Evolutionary conservation across 1,284 basidiomycete species (phyloP), one percentile per base, ranked within the genome.

Genomic region (Melampsora larici-populina): DNA sequence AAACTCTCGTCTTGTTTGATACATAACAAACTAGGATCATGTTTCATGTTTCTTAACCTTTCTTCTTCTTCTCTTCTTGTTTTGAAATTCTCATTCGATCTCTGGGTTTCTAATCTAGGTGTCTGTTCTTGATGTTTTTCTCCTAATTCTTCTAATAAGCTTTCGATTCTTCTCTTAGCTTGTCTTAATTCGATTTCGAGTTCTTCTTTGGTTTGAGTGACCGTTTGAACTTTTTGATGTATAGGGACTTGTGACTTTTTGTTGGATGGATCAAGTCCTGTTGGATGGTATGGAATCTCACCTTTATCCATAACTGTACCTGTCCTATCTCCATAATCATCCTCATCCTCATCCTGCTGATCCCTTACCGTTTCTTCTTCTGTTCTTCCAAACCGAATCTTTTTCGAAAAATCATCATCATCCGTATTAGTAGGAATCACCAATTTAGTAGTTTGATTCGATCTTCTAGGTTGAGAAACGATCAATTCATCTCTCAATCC

Each of bases 401-500:
- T n/a, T n/a, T n/a, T n/a, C n/a, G n/a, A n/a, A n/a, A n/a, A n/a
- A 55, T 26, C 24, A 55, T 55, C 51, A 21, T 55, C 51, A 55
- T 55, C 51, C 1, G 24, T 55, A 55, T 55, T 55, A 8, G 51
- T 55, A 55, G 51, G 51, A 55, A 21, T 21, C 24, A 21, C 21
- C 18, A 21, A 7, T 21, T 55, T 55, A 13, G 24, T 21, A 55
- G 9, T 55, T 17, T 6, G 18, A 26, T 21, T 55, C 18, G 51
- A 21, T 15, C 2, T 51, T 21, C 21, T 55, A 36, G 68, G 31
- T 29, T 24, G 36, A 55, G 70, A 71, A 55, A 60, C 48, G 15
- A 73, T 24, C 21, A 73, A 1, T 40, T 73, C 71, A 31, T 33
- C 71, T 31, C 71, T 73, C 1, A 73, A 48, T n/a, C 24, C 48